A percentile compares a stretch with the other conserved stretches of the same genome.
Evolutionary conservation across 1,139 yeast species (phyloP).

Genomic region (Scheffersomyces cryptocercus): DNA sequence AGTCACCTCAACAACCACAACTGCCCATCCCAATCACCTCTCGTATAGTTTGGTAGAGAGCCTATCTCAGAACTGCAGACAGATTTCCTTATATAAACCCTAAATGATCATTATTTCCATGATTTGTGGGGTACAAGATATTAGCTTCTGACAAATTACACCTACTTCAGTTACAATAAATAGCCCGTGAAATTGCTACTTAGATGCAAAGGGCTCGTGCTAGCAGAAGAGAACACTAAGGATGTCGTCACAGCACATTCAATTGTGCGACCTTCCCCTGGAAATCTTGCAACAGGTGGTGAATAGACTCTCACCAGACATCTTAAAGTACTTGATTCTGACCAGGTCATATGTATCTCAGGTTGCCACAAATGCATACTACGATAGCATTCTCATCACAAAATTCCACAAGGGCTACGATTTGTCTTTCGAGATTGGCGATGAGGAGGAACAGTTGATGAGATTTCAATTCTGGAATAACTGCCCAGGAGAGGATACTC

Average conservation of each 20-base stretch:
- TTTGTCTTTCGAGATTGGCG: neutral
- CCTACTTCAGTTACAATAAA: too few relatives aligned
- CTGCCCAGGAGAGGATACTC: neutral
- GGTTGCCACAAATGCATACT: neutral
- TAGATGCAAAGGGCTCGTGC: too few relatives aligned
- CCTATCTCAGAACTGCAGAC: too few relatives aligned
- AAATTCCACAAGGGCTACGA: constrained; percentile 1
- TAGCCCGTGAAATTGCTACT: too few relatives aligned
- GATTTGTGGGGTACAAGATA: too few relatives aligned
- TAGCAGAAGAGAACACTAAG: too few relatives aligned
- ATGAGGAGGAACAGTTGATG: constrained; percentile 1
- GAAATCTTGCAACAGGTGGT: constrained; percentile 1
- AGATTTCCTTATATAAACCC: too few relatives aligned
- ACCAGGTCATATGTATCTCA: neutral
- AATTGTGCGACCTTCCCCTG: neutral
- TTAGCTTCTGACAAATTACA: too few relatives aligned
- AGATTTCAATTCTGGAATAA: neutral
- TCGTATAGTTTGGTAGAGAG: too few relatives aligned
- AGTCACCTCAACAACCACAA: too few relatives aligned
- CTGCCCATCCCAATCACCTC: too few relatives aligned
- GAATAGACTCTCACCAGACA: neutral
- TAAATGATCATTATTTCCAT: too few relatives aligned
- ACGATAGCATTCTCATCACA: neutral
- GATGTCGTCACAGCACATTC: neutral
- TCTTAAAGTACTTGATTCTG: neutral